Evolutionary conservation across 495 filamentous ascomycete genomes (phyloP).

Genomic region (Talaromyces thailandensis): DNA sequence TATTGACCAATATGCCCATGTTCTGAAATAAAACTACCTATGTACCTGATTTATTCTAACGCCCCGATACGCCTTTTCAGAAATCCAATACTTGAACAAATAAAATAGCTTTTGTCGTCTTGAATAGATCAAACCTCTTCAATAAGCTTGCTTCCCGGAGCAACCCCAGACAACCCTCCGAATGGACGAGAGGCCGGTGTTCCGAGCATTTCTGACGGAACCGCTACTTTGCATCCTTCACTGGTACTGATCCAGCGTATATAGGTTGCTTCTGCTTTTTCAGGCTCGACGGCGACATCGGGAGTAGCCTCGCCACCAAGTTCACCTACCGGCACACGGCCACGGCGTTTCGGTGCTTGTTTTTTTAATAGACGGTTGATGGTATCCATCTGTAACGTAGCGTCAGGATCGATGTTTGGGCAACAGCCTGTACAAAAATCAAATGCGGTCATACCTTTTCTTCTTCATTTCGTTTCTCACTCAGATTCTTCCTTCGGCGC

Average conservation of each 20-base stretch:
- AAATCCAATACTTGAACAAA: neutral
- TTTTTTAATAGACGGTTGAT: constrained; percentile 96
- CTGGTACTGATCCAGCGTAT: constrained; percentile 71
- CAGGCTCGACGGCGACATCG: constrained; percentile 43
- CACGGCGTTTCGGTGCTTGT: constrained; percentile 79
- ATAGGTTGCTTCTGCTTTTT: constrained; percentile 58
- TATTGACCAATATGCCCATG: neutral
- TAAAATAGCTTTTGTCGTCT: neutral
- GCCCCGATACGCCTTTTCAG: neutral
- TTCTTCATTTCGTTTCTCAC: constrained; percentile 95
- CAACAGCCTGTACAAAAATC: neutral
- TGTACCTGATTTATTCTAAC: neutral
- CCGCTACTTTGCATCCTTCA: constrained; percentile 56
- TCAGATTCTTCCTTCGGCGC: constrained; percentile 86
- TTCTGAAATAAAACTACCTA: neutral
- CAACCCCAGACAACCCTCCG: constrained; percentile 17
- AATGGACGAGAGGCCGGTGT: constrained; percentile 61
- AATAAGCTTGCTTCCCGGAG: constrained; percentile 29
- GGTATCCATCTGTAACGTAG: constrained; percentile 66
- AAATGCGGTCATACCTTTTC: constrained; percentile 67
- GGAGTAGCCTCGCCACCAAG: constrained; percentile 33
- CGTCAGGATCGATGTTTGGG: neutral
- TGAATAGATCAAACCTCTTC: constrained; percentile 29
- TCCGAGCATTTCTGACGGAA: constrained; percentile 77
- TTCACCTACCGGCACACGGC: constrained; percentile 39